These are phyloP conservation scores for Phyllostachys edulis DNA, from an alignment of 176 grass and related monocot species.

Conservation along the genomic window DNA sequence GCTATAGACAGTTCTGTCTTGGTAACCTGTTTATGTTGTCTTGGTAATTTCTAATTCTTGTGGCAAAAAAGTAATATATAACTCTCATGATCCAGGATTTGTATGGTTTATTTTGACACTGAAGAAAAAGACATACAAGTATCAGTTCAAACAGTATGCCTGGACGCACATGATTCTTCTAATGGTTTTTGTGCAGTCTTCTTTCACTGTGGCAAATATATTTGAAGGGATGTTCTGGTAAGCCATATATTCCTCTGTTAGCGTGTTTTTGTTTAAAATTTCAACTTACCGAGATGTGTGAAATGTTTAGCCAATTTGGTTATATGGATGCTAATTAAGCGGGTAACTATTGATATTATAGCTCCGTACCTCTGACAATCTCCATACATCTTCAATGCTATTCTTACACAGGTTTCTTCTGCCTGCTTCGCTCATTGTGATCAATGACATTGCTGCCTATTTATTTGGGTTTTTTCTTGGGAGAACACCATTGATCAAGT, in stretches of 20 bases:
- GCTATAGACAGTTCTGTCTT: neutral
- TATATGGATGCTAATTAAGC: constrained; percentile 2
- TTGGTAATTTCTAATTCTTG: constrained; percentile 15
- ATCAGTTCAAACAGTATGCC: constrained; percentile 99
- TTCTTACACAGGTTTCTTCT: constrained; percentile 87
- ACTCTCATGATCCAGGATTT: constrained; percentile 63
- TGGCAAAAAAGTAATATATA: constrained; percentile 21
- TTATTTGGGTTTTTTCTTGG: constrained; percentile 99
- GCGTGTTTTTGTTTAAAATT: neutral
- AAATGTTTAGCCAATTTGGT: neutral
- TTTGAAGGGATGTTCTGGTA: constrained; percentile 99
- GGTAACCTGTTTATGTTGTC: neutral
- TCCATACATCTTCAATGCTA: constrained; percentile 18
- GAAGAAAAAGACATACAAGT: constrained; percentile 99
- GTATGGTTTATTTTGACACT: constrained; percentile 99
- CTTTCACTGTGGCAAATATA: constrained; percentile 99
- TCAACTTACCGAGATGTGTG: neutral
- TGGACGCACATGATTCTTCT: constrained; percentile 99
- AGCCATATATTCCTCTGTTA: constrained; percentile 10
- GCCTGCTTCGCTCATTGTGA: constrained; percentile 94
- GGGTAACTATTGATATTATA: constrained; percentile 14
- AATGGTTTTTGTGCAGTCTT: constrained; percentile 82
- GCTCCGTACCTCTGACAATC: neutral
- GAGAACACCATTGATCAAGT: constrained; percentile 94
- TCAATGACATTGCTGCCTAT: constrained; percentile 96